Evolutionary conservation across 768 basidiomycete species (phyloP), one percentile per base, ranked within the genome.

Genomic region (Exidia glandulosa): DNA sequence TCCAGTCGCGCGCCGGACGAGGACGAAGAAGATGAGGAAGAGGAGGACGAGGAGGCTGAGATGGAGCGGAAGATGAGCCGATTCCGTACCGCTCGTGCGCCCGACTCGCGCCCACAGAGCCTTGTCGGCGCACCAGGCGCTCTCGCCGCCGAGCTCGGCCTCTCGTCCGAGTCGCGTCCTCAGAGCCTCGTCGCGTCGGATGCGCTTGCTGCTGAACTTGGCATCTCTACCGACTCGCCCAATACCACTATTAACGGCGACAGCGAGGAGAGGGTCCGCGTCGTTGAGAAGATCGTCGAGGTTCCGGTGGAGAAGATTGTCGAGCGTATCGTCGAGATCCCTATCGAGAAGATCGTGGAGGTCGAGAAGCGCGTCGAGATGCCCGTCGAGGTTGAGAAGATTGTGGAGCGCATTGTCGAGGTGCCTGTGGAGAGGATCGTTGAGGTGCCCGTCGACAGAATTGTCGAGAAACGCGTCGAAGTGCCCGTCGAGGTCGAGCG

Each of bases 41-140:
- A 56, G 6, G 55, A 25, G 31, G 59, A 59, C 32, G 52, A 36
- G 25, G 55, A 25, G 31, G 59, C 56, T 29, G 52, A 36, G 25
- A 25, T 50, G 6, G 41, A 19, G 29, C 47, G 59, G 32, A 57
- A 63, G 34, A 57, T 78, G 36, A 79, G 86, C 34, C 78, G 86
- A 48, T 68, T 76, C 7, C 75, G 87, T 25, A 86, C 86, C 32
- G 81, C 86, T 5, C 87, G 79, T 73, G 83, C 84, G 64, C 32
- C 57, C 34, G 83, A 88, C 63, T 79, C 81, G 13, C 77, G 88
- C 31, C 87, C 88, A 16, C 75, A 83, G 27, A 88, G 86, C 0
- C 73, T 90, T 32, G 81, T 90, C 9, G 86, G 89, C 9, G 81
- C 83, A 16, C 87, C 88, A 0, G 87, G 86, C 65, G 82, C 86